Evolutionary conservation across 1,139 yeast species (phyloP).

Genomic region (Lizanozyma gosingica): DNA sequence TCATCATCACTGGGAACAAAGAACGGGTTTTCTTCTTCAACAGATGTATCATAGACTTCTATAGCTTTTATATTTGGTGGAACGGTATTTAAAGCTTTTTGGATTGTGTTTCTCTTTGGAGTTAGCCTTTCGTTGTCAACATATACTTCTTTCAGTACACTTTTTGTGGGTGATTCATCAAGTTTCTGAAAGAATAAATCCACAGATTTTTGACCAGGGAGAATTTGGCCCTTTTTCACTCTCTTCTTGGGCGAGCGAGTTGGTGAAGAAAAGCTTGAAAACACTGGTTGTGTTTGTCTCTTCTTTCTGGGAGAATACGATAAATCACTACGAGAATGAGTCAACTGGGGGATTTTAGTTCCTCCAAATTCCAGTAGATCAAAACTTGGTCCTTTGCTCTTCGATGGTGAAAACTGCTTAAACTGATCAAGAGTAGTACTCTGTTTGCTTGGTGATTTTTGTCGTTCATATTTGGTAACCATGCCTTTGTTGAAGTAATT

Average conservation of each 20-base stretch:
- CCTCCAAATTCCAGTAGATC: not conserved
- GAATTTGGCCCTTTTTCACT: not conserved
- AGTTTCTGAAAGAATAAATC: not conserved
- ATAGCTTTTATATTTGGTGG: too few relatives aligned
- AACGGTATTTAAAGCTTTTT: too few relatives aligned
- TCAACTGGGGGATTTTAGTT: not conserved
- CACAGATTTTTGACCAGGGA: not conserved
- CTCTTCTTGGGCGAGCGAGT: not conserved
- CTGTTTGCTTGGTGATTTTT: not conserved
- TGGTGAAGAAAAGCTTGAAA: not conserved
- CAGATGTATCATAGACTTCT: not conserved
- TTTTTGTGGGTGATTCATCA: not conserved
- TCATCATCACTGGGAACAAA: not conserved
- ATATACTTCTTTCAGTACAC: too few relatives aligned
- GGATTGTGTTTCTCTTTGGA: too few relatives aligned
- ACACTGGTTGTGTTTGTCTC: not conserved
- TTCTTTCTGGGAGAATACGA: not conserved
- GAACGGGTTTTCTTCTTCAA: not conserved
- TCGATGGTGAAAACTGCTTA: not conserved
- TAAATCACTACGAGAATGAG: not conserved
- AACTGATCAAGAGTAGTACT: not conserved
- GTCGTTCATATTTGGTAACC: not conserved
- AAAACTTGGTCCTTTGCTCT: not conserved
- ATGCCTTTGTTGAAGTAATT: not conserved
- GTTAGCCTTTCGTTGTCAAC: too few relatives aligned